Percentiles rank a stretch among this genome's conserved stretches.
Evolutionary conservation across 768 basidiomycete species (phyloP).

Genomic region (Chalciporus pseudorubinellus): DNA sequence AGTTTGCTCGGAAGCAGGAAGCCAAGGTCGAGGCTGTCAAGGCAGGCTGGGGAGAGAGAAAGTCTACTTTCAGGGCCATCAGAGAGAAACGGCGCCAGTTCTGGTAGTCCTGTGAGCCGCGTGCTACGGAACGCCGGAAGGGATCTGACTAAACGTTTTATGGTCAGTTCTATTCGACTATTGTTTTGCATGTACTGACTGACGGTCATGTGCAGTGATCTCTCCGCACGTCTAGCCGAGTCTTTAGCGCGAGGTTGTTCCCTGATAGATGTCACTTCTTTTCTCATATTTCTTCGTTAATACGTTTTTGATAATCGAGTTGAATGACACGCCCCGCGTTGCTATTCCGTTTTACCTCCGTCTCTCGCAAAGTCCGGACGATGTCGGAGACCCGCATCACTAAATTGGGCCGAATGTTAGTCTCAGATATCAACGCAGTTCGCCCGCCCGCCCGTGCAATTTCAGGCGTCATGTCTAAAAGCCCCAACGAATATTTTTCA

Average conservation of each 20-base stretch:
- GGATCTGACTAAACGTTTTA: not conserved
- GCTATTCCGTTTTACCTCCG: not conserved
- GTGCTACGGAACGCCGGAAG: not conserved
- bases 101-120: constrained; percentile 52
- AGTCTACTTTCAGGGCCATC: constrained; percentile 59
- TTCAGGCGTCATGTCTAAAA: too few relatives aligned
- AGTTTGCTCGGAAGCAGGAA: constrained; percentile 43
- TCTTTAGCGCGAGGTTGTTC: not conserved
- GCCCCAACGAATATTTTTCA: too few relatives aligned
- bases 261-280: not conserved
- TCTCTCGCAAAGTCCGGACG: not conserved
- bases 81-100: constrained; percentile 63
- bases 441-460: too few relatives aligned
- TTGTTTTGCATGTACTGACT: constrained; percentile 2
- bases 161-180: not conserved
- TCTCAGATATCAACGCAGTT: not conserved
- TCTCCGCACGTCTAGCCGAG: not conserved
- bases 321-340: too few relatives aligned
- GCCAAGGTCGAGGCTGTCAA: constrained; percentile 45
- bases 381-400: not conserved
- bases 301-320: too few relatives aligned
- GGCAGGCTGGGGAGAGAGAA: constrained; percentile 70
- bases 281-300: not conserved
- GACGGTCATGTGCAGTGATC: not conserved
- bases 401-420: not conserved